phyloP scores from a whole-genome alignment of 2,329 filamentous ascomycete genomes.

The Cadophora sp. region DNA sequence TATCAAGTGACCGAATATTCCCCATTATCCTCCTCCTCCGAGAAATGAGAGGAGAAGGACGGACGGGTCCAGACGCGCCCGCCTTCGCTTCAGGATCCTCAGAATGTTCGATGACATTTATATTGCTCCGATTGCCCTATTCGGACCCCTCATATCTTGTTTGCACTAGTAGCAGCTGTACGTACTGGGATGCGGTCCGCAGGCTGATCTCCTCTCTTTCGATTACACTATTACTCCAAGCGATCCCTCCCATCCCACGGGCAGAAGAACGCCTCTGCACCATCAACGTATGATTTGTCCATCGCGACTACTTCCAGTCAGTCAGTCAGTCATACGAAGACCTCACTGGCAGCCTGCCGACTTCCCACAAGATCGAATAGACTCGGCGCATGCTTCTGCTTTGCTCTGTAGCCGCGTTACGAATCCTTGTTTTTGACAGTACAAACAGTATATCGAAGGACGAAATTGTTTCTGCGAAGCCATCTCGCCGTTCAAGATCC shows the following conservation, averaged over 20 bases:
- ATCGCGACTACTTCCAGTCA: slow-evolving; percentile 10
- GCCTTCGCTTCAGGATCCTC: not conserved
- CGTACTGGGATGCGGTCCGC: slow-evolving; percentile 28
- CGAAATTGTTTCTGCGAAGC: not conserved
- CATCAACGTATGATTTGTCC: slow-evolving; percentile 23
- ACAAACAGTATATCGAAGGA: not conserved
- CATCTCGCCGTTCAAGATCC: slow-evolving; percentile 10
- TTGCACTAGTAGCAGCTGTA: slow-evolving; percentile 32
- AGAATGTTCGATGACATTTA: slow-evolving; percentile 17
- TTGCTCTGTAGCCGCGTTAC: slow-evolving; percentile 9
- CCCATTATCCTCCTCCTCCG: slow-evolving; percentile 5
- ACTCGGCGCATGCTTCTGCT: slow-evolving; percentile 9
- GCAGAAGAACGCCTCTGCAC: slow-evolving; percentile 24
- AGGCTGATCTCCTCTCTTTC: slow-evolving; percentile 26
- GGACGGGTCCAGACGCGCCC: not conserved
- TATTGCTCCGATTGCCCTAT: slow-evolving; percentile 26
- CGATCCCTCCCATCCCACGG: slow-evolving; percentile 23
- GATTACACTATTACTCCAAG: slow-evolving; percentile 25
- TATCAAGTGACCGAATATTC: slow-evolving; percentile 16
- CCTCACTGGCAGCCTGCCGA: slow-evolving; percentile 23
- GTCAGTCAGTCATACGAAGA: slow-evolving; percentile 20
- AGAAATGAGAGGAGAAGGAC: not conserved
- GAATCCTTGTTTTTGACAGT: slow-evolving; percentile 5
- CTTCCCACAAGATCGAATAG: slow-evolving; percentile 18
- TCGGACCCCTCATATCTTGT: slow-evolving; percentile 13